Conservation (phyloP, 2,329 filamentous ascomycete species). For the Eutypella sp. region DNA sequence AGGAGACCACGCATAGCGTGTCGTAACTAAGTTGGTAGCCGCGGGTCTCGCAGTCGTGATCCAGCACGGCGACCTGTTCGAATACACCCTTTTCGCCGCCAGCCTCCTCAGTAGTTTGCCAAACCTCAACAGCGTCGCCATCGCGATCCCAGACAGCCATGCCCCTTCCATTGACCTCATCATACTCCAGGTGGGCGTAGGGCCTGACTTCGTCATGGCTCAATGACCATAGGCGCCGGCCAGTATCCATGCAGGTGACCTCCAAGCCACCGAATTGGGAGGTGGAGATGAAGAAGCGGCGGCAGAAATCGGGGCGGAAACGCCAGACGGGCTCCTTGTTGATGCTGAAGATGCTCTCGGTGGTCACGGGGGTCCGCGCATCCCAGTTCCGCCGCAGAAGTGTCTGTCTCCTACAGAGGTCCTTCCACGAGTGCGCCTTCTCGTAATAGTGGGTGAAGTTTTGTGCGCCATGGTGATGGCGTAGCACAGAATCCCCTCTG, state of each 20-base stretch:
- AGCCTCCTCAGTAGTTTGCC: slow-evolving; percentile 31
- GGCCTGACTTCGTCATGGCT: slow-evolving; percentile 30
- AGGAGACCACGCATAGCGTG: slow-evolving; percentile 41
- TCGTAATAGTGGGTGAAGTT: slow-evolving; percentile 31
- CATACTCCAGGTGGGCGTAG: slow-evolving; percentile 42
- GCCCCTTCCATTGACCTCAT: slow-evolving; percentile 27
- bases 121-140: slow-evolving; percentile 40
- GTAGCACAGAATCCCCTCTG: background rate
- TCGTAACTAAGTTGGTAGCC: slow-evolving; percentile 39
- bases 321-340: slow-evolving; percentile 38
- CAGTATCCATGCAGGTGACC: slow-evolving; percentile 42
- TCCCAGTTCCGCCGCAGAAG: slow-evolving; percentile 35
- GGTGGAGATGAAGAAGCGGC: slow-evolving; percentile 39
- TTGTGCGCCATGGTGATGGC: background rate
- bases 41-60: slow-evolving; percentile 37
- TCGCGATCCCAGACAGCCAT: slow-evolving; percentile 39
- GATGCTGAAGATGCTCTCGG: slow-evolving; percentile 35
- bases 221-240: slow-evolving; percentile 31
- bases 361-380: slow-evolving; percentile 24
- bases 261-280: slow-evolving; percentile 39
- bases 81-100: slow-evolving; percentile 33
- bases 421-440: slow-evolving; percentile 35
- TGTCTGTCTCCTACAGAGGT: slow-evolving; percentile 36
- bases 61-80: slow-evolving; percentile 31
- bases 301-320: slow-evolving; percentile 40